Evolutionary conservation across 164 flowering plant species (phyloP), one percentile per base, ranked within the genome.

Genomic region (Vitis rotundifolia): DNA sequence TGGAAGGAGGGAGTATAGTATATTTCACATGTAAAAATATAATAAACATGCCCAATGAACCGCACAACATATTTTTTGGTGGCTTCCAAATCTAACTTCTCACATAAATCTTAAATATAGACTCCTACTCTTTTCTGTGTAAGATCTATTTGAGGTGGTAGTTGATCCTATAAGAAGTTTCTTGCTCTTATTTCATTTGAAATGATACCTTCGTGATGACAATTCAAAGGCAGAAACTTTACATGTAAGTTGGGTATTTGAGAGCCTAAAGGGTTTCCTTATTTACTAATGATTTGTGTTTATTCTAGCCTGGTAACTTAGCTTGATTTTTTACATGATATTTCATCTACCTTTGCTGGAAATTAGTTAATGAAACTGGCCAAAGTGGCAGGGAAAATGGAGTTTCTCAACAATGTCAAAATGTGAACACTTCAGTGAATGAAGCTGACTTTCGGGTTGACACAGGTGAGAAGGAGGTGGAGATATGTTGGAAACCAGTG

Each of bases 351-450:
- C n/a, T 19, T 61, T 57, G 19, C 11, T 59, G 26, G 22, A 19
- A 18, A 22, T 3, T 49, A 58, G 15, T 52, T 67, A 59, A 2
- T 71, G 49, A 57, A 11, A 50, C 12, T 61, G 69, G 56, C 47
- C 69, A n/a, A 9, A 68, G 53, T 72, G 63, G 73, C 84, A 86
- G 88, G 78, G 76, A 75, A 53, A 19, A 7, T 77, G 81, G 64
- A 64, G 52, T 69, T 74, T 49, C 74, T 54, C 54, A 9, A 31
- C 73, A 69, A 49, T 58, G 16, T 64, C 78, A 59, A 28, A 61
- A 70, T 65, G 71, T 57, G 63, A 69, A 71, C 63, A 49, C 62
- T 69, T 71, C 67, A 64, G 56, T 63, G 67, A 68, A 73, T 14
- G 70, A 31, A 47, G 61, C 53, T 65, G 72, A 71, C 62, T 13